Percentiles rank a stretch among this genome's conserved stretches.
Conservation (phyloP, 78 protist species). For the Tieghemostelium lacteum region DNA sequence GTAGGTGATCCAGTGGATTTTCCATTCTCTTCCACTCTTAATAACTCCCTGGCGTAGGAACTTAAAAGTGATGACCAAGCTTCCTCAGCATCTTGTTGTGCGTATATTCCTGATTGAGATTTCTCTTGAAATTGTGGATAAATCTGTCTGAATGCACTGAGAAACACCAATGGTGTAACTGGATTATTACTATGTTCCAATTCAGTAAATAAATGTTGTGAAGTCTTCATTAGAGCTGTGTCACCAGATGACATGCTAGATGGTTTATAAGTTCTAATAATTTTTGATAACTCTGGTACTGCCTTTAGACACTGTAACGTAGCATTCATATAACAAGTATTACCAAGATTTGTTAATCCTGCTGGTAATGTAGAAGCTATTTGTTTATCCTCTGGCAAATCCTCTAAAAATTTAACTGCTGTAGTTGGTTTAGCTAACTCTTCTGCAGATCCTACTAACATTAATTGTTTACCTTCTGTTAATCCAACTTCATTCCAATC, state of each 20-base stretch:
- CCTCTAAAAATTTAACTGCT: constrained; percentile 72
- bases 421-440: constrained; percentile 41
- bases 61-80: constrained; percentile 53
- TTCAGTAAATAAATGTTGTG: constrained; percentile 58
- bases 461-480: constrained; percentile 78
- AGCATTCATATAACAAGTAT: constrained; percentile 77
- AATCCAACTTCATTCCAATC: constrained; percentile 51
- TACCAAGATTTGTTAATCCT: constrained; percentile 77
- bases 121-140: constrained; percentile 88
- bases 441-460: constrained; percentile 86
- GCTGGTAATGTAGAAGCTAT: constrained; percentile 28
- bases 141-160: constrained; percentile 22
- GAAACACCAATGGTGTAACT: constrained; percentile 38
- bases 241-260: neutral
- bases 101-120: constrained; percentile 56
- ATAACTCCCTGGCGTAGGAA: constrained; percentile 45
- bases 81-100: constrained; percentile 87
- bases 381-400: constrained; percentile 54
- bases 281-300: constrained; percentile 31
- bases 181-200: constrained; percentile 11
- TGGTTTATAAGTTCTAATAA: constrained; percentile 54
- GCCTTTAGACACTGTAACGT: constrained; percentile 61
- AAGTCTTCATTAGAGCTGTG: constrained; percentile 33
- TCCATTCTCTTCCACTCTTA: neutral
- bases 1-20: neutral